phyloP scores from a whole-genome alignment of 192 early-diverging fungal genomes.

The Globomyces pollinis-pini region DNA sequence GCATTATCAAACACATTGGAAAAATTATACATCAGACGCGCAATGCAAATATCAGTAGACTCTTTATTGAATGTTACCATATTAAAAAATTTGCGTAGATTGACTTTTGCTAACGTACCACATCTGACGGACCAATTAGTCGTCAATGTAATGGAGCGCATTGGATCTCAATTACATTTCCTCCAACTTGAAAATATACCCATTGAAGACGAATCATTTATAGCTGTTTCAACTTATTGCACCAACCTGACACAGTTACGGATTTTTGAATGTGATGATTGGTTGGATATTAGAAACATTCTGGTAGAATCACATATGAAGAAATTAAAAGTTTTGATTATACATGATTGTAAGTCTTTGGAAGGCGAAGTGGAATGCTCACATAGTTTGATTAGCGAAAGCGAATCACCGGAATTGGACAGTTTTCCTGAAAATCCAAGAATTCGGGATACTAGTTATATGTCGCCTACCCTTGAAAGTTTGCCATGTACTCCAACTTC shows the following conservation, averaged over 20 bases:
- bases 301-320: not conserved
- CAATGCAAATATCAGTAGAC: not conserved
- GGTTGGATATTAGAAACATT: not conserved
- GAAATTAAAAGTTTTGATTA: not conserved
- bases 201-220: not conserved
- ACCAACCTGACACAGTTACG: not conserved
- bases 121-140: not conserved
- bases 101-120: not conserved
- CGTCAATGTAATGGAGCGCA: not conserved
- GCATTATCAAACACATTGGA: not conserved
- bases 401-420: not conserved
- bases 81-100: not conserved
- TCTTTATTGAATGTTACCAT: not conserved
- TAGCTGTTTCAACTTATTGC: not conserved
- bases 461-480: not conserved
- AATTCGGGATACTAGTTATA: slow-evolving; percentile 1
- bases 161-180: not conserved
- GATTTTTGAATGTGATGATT: not conserved
- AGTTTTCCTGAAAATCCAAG: not conserved
- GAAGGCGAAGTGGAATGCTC: not conserved
- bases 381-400: not conserved
- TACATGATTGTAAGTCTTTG: not conserved
- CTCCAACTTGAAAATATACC: not conserved
- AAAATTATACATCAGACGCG: not conserved
- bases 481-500: not conserved